These are phyloP conservation scores for Lepraria neglecta DNA, from an alignment of 495 filamentous ascomycete genomes.

Conservation along the genomic window DNA sequence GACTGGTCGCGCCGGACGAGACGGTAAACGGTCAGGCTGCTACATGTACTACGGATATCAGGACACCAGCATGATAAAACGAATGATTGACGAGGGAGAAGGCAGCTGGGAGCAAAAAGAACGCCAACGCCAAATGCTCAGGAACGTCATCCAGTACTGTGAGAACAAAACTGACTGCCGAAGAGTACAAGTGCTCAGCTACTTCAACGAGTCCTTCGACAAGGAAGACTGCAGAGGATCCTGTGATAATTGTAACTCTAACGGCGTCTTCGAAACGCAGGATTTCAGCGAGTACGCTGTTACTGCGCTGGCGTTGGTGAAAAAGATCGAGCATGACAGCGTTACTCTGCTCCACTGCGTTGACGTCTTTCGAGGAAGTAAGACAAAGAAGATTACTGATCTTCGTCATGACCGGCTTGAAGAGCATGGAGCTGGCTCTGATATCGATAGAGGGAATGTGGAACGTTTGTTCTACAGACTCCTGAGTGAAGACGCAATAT, in stretches of 20 bases:
- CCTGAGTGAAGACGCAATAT: conserved; percentile 54
- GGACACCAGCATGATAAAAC: conserved; percentile 56
- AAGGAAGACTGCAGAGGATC: conserved; percentile 59
- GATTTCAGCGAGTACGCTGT: conserved; percentile 74
- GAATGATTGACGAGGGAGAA: conserved; percentile 75
- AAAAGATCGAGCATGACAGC: conserved; percentile 45
- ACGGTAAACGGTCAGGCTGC: conserved; percentile 80
- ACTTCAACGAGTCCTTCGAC: conserved; percentile 82
- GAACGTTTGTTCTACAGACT: conserved; percentile 61
- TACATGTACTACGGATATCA: conserved; percentile 80
- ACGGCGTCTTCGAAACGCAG: conserved; percentile 54
- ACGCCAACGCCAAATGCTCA: conserved; percentile 76
- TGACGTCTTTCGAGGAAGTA: conserved; percentile 55
- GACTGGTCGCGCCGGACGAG: conserved; percentile 87
- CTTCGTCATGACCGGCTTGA: conserved; percentile 42
- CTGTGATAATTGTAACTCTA: conserved; percentile 85
- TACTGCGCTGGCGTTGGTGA: conserved; percentile 59
- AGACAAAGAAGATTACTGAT: conserved; percentile 44
- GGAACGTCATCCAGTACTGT: conserved; percentile 75
- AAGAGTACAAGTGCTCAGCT: conserved; percentile 77
- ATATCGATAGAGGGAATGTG: conserved; percentile 52
- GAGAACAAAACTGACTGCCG: conserved; percentile 83
- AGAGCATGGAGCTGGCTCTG: conserved; percentile 49
- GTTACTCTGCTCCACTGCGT: conserved; percentile 52
- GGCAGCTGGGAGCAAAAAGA: conserved; percentile 69